Evolutionary conservation across 192 early-diverging fungal species (phyloP).

Genomic region (Gigaspora rosea): DNA sequence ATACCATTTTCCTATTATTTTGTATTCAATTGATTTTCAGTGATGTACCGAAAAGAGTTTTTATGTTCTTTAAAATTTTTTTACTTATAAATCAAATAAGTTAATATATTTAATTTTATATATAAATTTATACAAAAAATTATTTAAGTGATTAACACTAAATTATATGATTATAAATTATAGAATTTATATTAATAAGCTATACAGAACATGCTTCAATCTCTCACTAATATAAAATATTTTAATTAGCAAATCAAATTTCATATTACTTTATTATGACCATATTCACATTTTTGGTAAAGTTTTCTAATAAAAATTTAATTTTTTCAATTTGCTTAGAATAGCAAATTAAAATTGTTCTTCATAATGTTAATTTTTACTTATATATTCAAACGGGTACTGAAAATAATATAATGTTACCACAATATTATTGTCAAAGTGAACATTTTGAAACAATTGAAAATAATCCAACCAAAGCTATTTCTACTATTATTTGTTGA

Average conservation of each 20-base stretch:
- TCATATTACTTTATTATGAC: background rate
- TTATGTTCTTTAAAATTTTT: no score
- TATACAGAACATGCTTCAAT: no score
- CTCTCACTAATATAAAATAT: background rate
- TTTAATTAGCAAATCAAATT: background rate
- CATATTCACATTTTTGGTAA: slow-evolving; percentile 5
- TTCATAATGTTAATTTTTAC: background rate
- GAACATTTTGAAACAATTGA: background rate
- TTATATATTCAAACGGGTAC: background rate
- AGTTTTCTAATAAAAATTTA: background rate
- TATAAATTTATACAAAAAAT: no score
- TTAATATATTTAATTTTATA: no score
- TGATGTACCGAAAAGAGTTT: no score
- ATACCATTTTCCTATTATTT: no score
- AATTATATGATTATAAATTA: background rate
- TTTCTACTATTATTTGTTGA: background rate
- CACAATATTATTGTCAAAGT: background rate
- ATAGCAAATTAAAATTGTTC: background rate
- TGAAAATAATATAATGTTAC: background rate
- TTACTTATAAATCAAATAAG: no score
- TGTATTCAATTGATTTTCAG: no score
- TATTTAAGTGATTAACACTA: background rate
- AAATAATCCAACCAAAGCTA: background rate
- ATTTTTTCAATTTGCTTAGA: background rate
- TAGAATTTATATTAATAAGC: no score